Evolutionary conservation across 2,329 filamentous ascomycete species (phyloP), one percentile per base, ranked within the genome.

Genomic region (Apiospora sp.): DNA sequence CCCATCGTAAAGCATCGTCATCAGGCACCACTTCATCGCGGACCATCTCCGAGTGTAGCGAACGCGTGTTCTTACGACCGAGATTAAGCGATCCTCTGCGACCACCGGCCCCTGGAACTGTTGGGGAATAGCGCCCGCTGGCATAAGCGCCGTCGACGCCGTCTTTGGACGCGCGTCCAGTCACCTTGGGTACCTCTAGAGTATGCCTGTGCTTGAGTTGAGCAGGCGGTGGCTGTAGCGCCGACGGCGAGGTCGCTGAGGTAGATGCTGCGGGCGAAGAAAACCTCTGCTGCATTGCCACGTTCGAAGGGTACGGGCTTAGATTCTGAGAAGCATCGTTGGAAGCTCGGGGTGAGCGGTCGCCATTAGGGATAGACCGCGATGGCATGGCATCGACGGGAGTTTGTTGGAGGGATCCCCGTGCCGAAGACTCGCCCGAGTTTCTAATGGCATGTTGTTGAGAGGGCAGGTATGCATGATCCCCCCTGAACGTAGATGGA

Each of bases 1-100:
- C 93, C 94, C 95, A 98, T 72, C 95, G 90, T 72, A 93, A 88
- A 49, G 96, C 95, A 80, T 98, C 96, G 78, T 98, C 96, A 80
- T 98, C 96, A 24, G 92, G 93, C 2, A 92, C 87, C 27, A 95
- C 86, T 77, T 98, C 96, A 76, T 98, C 96, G 48, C 94, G 88
- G 68, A 93, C 92, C 78, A 92, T 86, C 78, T 98, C 95, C 1
- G 94, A 96, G 78, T 95, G 92, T 79, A 97, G 90, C 8, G 94
- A 97, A 74, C 94, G 90, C 34, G 96, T 98, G 74, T 92, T 92
- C 74, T 94, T 90, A 79, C 96, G 90, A 71, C 89, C 94, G 71
- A 98, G 85, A 75, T 90, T 95, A 74, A 98, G 87, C n/a, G 96
- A 99, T 12, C 93, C 91, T 77, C 95, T 89, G 78, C 96, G 91